phyloP scores from a whole-genome alignment of 176 grass and related monocot genomes.

The Zoysia pacifica region DNA sequence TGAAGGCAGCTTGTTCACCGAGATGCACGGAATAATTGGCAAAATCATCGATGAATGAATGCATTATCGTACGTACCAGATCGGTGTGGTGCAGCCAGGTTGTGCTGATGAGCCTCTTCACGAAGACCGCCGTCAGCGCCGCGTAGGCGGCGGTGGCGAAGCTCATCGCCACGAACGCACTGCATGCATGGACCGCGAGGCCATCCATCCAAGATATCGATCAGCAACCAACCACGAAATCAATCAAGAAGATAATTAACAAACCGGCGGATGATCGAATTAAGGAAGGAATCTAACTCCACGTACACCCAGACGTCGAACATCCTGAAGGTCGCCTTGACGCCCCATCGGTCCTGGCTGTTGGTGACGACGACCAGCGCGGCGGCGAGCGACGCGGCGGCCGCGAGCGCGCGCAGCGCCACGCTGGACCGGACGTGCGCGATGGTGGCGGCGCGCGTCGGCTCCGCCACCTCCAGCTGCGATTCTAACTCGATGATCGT shows the following conservation, averaged over 20 bases:
- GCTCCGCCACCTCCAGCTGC: not conserved
- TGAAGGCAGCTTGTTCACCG: too few relatives aligned
- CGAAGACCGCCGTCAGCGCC: conserved; percentile 18
- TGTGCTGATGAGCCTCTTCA: not conserved
- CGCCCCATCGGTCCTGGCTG: conserved; percentile 43
- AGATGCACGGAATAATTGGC: not conserved
- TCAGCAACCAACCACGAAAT: not conserved
- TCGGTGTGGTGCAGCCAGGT: conserved; percentile 45
- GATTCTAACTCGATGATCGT: conserved; percentile 41
- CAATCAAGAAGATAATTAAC: too few relatives aligned
- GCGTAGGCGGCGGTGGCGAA: conserved; percentile 35
- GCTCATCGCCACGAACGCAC: conserved; percentile 49
- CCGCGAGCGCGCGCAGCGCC: conserved; percentile 20
- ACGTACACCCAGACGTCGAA: conserved; percentile 51
- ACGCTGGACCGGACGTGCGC: not conserved
- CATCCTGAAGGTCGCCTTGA: conserved; percentile 42
- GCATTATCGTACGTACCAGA: conserved; percentile 10
- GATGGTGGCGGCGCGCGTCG: not conserved
- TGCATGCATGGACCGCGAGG: not conserved
- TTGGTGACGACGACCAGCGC: conserved; percentile 40
- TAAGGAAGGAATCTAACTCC: not conserved
- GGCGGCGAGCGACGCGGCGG: conserved; percentile 33
- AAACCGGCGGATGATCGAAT: too few relatives aligned
- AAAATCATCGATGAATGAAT: not conserved
- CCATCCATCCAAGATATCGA: too few relatives aligned